These are phyloP conservation scores for Phytophthora cajani DNA, from an alignment of 352 stramenopile species.

Conservation along the genomic window DNA sequence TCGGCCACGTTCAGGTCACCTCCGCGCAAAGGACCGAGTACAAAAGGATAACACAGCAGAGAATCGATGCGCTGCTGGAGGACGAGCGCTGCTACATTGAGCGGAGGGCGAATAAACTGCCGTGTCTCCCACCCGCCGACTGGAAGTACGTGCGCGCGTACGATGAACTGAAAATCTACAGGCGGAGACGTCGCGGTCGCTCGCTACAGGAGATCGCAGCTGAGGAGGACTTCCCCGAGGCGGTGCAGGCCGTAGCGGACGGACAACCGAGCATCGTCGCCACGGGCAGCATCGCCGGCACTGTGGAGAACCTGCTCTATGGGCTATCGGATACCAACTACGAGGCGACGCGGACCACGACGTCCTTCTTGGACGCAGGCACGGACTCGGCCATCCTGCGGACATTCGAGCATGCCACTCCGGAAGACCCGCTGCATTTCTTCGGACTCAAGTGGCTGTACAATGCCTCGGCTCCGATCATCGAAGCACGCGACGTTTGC, in stretches of 20 bases:
- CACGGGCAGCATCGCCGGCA: constrained; percentile 39
- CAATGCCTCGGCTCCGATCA: constrained; percentile 23
- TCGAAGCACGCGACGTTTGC: constrained; percentile 42
- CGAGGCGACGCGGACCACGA: constrained; percentile 39
- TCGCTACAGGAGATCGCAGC: constrained; percentile 25
- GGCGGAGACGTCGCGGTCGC: constrained; percentile 22
- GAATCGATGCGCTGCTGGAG: constrained; percentile 27
- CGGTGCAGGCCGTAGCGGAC: constrained; percentile 13
- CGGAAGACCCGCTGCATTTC: constrained; percentile 41
- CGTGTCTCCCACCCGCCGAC: constrained; percentile 38
- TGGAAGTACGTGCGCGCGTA: constrained; percentile 52
- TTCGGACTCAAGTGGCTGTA: constrained; percentile 51
- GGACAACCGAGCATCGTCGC: constrained; percentile 47
- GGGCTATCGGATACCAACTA: constrained; percentile 29
- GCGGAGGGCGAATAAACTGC: constrained; percentile 26
- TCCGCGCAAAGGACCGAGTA: constrained; percentile 44
- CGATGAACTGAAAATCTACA: constrained; percentile 48
- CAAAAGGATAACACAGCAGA: constrained; percentile 21
- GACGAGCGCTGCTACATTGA: constrained; percentile 38
- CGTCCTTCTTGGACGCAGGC: constrained; percentile 32
- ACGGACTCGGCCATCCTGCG: constrained; percentile 42
- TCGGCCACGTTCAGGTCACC: constrained; percentile 33
- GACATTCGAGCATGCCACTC: constrained; percentile 36
- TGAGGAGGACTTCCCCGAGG: constrained; percentile 28
- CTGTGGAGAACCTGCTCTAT: constrained; percentile 47